Percentiles rank a stretch among this genome's conserved stretches.
Conservation (phyloP, 306 rosid genomes). For the Fragaria ananassa region DNA sequence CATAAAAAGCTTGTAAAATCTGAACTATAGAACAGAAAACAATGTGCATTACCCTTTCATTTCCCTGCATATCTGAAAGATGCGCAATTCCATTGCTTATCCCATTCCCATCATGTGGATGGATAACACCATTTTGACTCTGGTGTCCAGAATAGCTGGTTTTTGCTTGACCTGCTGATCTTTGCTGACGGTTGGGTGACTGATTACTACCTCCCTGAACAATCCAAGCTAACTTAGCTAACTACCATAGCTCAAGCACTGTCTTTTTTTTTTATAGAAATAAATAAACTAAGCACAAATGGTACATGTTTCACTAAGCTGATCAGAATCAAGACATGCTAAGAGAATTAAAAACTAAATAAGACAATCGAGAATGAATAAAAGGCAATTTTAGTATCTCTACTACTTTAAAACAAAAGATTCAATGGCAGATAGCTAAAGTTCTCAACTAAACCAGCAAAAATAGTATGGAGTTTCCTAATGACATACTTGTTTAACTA, state of each 20-base stretch:
- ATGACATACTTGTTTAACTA: neutral
- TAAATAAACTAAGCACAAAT: neutral
- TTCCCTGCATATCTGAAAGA: constrained; percentile 47
- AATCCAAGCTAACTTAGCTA: constrained; percentile 18
- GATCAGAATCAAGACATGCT: neutral
- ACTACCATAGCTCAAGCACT: neutral
- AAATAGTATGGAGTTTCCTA: neutral
- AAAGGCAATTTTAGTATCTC: neutral
- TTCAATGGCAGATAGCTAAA: neutral
- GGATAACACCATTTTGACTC: constrained; percentile 37
- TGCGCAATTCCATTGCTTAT: constrained; percentile 56
- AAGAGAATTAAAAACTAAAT: neutral
- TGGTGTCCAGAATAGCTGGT: constrained; percentile 40
- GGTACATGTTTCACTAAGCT: neutral
- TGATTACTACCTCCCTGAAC: constrained; percentile 65
- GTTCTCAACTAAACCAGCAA: neutral
- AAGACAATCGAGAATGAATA: neutral
- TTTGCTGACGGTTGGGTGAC: constrained; percentile 57
- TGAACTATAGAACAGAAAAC: constrained; percentile 26
- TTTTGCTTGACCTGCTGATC: constrained; percentile 50
- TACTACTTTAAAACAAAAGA: neutral
- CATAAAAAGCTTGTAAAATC: neutral
- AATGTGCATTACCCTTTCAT: constrained; percentile 56
- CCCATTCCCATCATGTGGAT: constrained; percentile 35
- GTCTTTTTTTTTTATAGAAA: constrained; percentile 2